Evolutionary conservation across 352 stramenopile species (phyloP).

Genomic region (Phytopythium montanum): DNA sequence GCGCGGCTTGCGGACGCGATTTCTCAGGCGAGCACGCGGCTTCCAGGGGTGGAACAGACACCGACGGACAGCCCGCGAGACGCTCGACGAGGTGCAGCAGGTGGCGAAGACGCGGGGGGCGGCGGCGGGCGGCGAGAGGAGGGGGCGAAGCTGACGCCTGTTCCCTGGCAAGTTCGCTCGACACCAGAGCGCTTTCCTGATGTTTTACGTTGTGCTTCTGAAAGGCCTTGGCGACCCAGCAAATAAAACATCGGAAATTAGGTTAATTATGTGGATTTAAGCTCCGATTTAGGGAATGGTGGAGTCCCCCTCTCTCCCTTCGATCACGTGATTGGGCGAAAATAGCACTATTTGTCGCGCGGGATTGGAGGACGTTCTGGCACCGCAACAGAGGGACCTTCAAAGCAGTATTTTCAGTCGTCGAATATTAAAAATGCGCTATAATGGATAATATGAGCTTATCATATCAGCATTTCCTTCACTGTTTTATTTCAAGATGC

Average conservation of each 20-base stretch:
- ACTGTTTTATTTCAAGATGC: not conserved
- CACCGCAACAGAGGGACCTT: not conserved
- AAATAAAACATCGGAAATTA: not conserved
- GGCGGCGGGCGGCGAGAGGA: not conserved
- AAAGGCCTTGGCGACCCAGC: not conserved
- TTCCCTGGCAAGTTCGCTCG: not conserved
- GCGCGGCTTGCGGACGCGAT: not conserved
- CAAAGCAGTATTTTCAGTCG: not conserved
- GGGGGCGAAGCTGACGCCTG: not conserved
- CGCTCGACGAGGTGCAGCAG: not conserved
- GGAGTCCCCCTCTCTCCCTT: no score
- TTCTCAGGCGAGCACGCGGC: not conserved
- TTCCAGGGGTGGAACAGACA: not conserved
- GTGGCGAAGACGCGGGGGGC: not conserved
- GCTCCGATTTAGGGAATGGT: not conserved
- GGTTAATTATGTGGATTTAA: not conserved
- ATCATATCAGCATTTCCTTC: not conserved
- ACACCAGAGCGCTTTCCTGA: not conserved
- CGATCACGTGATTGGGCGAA: not conserved
- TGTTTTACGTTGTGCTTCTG: not conserved
- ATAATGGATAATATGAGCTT: no score
- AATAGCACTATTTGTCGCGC: not conserved
- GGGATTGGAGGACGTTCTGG: not conserved
- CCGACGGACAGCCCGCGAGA: not conserved
- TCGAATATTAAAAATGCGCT: no score